A percentile compares a stretch with the other conserved stretches of the same genome.
These are phyloP conservation scores for Carex parvula DNA, from an alignment of 176 grass and related monocot species.

Conservation along the genomic window DNA sequence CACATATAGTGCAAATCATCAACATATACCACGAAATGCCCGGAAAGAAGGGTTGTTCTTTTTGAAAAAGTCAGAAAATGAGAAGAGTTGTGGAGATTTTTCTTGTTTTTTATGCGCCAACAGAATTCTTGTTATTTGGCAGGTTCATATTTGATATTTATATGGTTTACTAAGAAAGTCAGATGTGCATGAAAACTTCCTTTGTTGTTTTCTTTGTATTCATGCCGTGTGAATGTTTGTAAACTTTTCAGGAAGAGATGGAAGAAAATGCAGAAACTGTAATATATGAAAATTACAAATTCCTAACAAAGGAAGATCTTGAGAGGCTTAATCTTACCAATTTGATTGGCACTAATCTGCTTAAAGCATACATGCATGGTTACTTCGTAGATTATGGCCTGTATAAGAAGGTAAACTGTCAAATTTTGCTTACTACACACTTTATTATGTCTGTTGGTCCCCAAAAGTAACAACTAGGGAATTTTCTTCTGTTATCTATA, in stretches of 20 bases:
- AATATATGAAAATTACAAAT: slow-evolving; percentile 78
- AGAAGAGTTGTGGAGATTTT: background rate
- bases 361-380: slow-evolving; percentile 72
- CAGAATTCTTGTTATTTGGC: background rate
- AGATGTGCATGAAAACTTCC: background rate
- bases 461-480: background rate
- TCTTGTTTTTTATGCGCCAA: background rate
- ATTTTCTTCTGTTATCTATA: background rate
- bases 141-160: background rate
- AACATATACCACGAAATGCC: background rate
- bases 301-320: slow-evolving; percentile 81
- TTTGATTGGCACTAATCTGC: slow-evolving; percentile 58
- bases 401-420: slow-evolving; percentile 74
- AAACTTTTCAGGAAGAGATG: slow-evolving; percentile 78
- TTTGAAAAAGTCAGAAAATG: background rate
- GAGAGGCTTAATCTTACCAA: slow-evolving; percentile 63
- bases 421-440: background rate
- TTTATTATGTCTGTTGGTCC: background rate
- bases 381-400: slow-evolving; percentile 60
- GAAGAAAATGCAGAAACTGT: slow-evolving; percentile 66
- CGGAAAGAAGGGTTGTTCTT: background rate
- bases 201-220: background rate
- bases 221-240: background rate
- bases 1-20: background rate
- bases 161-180: background rate